Evolutionary conservation across 306 rosid species (phyloP).

Genomic region (Cajanus cajan): DNA sequence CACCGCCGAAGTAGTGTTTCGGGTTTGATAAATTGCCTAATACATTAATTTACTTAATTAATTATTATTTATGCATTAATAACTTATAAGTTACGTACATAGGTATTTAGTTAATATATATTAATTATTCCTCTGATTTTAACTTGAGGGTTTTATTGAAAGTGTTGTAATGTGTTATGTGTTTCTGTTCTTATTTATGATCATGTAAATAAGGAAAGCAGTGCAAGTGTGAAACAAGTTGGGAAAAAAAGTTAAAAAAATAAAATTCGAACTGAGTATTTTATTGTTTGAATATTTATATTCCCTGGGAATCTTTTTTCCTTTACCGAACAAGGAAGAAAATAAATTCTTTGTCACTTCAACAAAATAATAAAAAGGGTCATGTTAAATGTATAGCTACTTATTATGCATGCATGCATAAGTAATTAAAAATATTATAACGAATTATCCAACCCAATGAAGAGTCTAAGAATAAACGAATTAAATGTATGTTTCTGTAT

Average conservation of each 20-base stretch:
- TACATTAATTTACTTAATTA: too few species aligned
- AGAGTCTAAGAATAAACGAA: neutral
- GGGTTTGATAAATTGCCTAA: neutral
- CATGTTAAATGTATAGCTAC: neutral
- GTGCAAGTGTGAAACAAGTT: neutral
- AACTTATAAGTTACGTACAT: too few species aligned
- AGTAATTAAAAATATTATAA: neutral
- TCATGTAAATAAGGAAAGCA: neutral
- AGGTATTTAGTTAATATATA: neutral
- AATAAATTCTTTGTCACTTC: neutral
- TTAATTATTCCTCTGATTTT: neutral
- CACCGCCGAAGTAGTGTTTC: neutral
- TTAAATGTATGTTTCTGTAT: neutral
- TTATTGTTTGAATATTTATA: neutral
- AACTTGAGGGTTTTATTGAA: neutral
- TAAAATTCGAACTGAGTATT: neutral
- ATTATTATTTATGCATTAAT: too few species aligned
- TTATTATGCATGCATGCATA: constrained; percentile 41
- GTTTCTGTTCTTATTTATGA: neutral
- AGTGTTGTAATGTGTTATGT: neutral
- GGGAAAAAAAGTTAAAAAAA: neutral
- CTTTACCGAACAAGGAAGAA: neutral
- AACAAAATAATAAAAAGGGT: neutral
- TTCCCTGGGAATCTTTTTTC: neutral
- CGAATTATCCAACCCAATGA: neutral